phyloP scores from a whole-genome alignment of 2,329 filamentous ascomycete genomes.

The Xylogone sp. region DNA sequence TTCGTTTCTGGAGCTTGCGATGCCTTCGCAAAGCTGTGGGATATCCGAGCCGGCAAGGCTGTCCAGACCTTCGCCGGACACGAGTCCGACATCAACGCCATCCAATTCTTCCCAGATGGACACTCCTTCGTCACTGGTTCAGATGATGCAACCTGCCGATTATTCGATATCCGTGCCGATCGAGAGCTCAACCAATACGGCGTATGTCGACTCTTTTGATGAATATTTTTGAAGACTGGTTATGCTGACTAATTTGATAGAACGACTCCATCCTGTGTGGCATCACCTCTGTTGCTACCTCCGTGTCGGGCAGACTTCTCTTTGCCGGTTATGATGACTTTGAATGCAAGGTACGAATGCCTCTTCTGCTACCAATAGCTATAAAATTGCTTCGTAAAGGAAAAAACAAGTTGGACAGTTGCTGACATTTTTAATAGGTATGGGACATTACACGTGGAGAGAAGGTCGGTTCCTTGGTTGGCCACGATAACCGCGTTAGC shows the following conservation, averaged over 20 bases:
- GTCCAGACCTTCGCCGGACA: constrained; percentile 98
- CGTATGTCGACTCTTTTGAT: constrained; percentile 39
- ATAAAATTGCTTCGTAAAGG: not conserved
- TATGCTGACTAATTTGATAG: constrained; percentile 41
- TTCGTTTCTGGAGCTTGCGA: constrained; percentile 99
- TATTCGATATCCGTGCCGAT: constrained; percentile 97
- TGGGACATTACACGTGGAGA: constrained; percentile 97
- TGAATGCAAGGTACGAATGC: constrained; percentile 86
- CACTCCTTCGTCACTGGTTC: constrained; percentile 98
- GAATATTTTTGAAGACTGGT: constrained; percentile 8
- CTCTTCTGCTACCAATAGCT: not conserved
- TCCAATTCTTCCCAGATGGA: constrained; percentile 98
- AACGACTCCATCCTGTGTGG: constrained; percentile 96
- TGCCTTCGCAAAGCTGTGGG: constrained; percentile 97
- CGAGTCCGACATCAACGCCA: constrained; percentile 98
- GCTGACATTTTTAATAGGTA: constrained; percentile 55
- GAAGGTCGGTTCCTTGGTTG: constrained; percentile 93
- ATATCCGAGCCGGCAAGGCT: constrained; percentile 96
- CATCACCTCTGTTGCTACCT: constrained; percentile 97
- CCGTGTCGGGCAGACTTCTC: constrained; percentile 88
- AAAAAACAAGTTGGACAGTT: not conserved
- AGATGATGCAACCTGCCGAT: constrained; percentile 92
- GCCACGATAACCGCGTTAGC: constrained; percentile 98
- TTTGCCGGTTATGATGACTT: constrained; percentile 99
- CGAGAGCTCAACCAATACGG: constrained; percentile 69